Evolutionary conservation across 208 protist species (phyloP).

Genomic region (Leptomonas pyrrhocoris): DNA sequence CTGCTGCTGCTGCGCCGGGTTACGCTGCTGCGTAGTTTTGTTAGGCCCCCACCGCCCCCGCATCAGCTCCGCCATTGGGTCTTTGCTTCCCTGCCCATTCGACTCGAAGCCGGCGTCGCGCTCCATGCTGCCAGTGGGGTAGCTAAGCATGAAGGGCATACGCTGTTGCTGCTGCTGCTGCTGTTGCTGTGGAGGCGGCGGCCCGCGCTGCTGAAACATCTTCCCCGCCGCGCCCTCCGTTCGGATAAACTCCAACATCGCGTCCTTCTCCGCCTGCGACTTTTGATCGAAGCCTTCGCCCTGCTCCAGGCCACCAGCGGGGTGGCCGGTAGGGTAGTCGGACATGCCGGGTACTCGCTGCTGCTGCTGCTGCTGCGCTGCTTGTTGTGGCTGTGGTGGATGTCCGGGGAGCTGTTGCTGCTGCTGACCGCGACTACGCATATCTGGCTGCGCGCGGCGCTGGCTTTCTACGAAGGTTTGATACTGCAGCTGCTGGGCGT

Average conservation of each 20-base stretch:
- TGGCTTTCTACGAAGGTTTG: conserved; percentile 21
- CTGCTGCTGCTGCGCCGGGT: conserved; percentile 11
- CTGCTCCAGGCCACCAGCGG: not conserved
- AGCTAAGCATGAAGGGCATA: conserved; percentile 3
- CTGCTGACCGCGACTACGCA: conserved; percentile 28
- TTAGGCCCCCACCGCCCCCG: not conserved
- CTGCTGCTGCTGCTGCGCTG: conserved; percentile 29
- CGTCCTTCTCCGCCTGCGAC: conserved; percentile 14
- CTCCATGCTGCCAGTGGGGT: not conserved
- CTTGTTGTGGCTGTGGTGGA: conserved; percentile 22
- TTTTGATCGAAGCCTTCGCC: conserved; percentile 9
- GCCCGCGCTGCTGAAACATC: conserved; percentile 12
- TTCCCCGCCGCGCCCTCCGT: conserved; percentile 7
- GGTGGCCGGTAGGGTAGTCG: conserved; percentile 5
- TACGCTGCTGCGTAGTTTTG: conserved; percentile 7
- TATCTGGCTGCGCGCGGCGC: conserved; percentile 5
- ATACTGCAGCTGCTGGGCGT: conserved; percentile 33
- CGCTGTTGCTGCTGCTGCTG: conserved; percentile 18
- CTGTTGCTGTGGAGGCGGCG: not conserved
- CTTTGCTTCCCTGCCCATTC: not conserved
- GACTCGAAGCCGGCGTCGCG: conserved; percentile 5
- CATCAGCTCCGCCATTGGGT: conserved; percentile 10
- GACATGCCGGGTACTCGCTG: conserved; percentile 9
- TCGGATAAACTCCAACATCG: not conserved
- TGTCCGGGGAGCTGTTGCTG: conserved; percentile 15